phyloP scores from a whole-genome alignment of 2,329 filamentous ascomycete species.

The Aureobasidium sp. region DNA sequence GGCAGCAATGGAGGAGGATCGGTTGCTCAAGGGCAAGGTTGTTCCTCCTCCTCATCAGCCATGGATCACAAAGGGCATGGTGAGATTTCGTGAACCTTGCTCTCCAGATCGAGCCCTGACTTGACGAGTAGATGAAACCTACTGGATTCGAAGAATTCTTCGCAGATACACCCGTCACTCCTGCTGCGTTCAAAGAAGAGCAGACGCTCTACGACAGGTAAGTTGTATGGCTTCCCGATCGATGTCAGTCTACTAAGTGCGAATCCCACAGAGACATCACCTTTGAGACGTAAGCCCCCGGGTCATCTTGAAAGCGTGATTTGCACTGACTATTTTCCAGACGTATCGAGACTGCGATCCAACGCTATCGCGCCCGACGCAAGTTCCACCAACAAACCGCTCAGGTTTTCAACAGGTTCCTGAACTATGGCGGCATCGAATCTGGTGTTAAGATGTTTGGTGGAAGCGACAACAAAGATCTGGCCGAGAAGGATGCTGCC shows the following conservation, averaged over 20 bases:
- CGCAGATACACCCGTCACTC: slow-evolving; percentile 71
- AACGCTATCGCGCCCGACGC: slow-evolving; percentile 70
- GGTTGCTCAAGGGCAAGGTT: slow-evolving; percentile 26
- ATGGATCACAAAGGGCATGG: slow-evolving; percentile 37
- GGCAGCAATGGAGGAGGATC: slow-evolving; percentile 22
- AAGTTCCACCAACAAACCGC: slow-evolving; percentile 60
- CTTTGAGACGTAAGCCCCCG: slow-evolving; percentile 6
- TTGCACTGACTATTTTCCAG: slow-evolving; percentile 37
- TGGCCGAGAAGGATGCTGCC: slow-evolving; percentile 55
- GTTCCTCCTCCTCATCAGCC: slow-evolving; percentile 21
- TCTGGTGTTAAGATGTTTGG: slow-evolving; percentile 55
- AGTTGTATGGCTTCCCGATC: slow-evolving; percentile 19
- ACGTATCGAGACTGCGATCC: slow-evolving; percentile 78
- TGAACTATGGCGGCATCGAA: slow-evolving; percentile 76
- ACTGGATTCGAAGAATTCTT: slow-evolving; percentile 60
- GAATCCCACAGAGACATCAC: not conserved
- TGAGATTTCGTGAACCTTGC: not conserved
- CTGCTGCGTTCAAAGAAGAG: slow-evolving; percentile 60
- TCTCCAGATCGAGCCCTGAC: not conserved
- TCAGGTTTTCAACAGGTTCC: slow-evolving; percentile 69
- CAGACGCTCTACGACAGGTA: slow-evolving; percentile 58
- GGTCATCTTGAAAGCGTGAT: not conserved
- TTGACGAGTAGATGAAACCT: slow-evolving; percentile 26
- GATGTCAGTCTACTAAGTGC: not conserved
- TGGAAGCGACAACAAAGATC: slow-evolving; percentile 52